phyloP scores from a whole-genome alignment of 129 eudicot species.

The Rutidosis leptorrhynchoides region DNA sequence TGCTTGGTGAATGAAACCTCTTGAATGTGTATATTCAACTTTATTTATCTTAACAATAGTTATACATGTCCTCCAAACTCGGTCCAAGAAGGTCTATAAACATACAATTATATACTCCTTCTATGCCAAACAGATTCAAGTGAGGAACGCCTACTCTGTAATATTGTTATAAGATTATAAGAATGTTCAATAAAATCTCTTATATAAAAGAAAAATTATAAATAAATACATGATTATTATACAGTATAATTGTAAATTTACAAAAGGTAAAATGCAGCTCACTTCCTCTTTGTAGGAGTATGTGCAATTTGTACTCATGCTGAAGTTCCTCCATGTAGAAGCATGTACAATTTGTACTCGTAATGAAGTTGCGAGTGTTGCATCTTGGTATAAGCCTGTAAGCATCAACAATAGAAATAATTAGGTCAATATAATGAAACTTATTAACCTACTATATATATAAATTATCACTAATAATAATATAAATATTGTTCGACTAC shows the following conservation, averaged over 20 bases:
- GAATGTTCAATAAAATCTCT: too few species aligned
- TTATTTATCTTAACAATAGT: conserved; percentile 81
- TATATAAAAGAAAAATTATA: too few species aligned
- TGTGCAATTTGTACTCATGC: too few species aligned
- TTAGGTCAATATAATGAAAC: too few species aligned
- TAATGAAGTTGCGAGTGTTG: conserved; percentile 91
- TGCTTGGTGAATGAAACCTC: conserved; percentile 94
- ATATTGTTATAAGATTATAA: too few species aligned
- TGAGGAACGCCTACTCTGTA: conserved; percentile 81
- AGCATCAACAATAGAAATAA: too few species aligned
- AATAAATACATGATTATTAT: too few species aligned
- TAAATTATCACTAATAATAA: too few species aligned
- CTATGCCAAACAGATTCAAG: conserved; percentile 84
- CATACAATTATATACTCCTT: conserved; percentile 80
- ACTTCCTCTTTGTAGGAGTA: conserved; percentile 97
- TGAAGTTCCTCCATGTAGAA: too few species aligned
- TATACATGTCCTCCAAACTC: conserved; percentile 86
- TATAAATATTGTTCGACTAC: too few species aligned
- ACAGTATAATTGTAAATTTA: too few species aligned
- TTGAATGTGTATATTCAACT: conserved; percentile 91
- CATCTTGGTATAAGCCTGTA: conserved; percentile 73
- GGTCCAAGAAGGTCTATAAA: conserved; percentile 95
- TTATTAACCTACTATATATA: too few species aligned
- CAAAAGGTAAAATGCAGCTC: conserved; percentile 37
- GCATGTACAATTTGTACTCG: conserved; percentile 82